Percentiles rank a stretch among this genome's conserved stretches.
Conservation (phyloP, 2,329 filamentous ascomycete species). For the Arthrinium puccinioides region DNA sequence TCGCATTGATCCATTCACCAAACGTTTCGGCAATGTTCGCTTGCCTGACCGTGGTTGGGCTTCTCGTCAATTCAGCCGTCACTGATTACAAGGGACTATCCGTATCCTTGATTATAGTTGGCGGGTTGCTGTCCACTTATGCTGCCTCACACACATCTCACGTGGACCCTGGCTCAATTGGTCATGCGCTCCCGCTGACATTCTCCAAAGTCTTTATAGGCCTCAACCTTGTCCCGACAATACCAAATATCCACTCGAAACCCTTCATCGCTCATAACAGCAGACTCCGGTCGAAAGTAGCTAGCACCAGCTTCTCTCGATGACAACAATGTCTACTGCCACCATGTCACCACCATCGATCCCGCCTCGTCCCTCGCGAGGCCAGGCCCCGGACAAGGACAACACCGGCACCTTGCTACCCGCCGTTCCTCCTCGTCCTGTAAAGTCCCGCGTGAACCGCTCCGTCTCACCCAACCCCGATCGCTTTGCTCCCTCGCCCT, state of each 20-base stretch:
- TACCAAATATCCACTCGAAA: too few relatives aligned
- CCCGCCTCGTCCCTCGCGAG: slow-evolving; percentile 48
- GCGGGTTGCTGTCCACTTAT: neutral
- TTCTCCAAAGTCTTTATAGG: too few relatives aligned
- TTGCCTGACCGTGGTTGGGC: too few relatives aligned
- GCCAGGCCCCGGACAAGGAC: slow-evolving; percentile 35
- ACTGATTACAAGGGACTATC: too few relatives aligned
- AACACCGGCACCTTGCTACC: slow-evolving; percentile 37
- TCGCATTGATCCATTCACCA: slow-evolving; percentile 1
- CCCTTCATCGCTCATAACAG: too few relatives aligned
- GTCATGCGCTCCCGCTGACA: neutral
- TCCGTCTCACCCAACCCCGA: slow-evolving; percentile 71
- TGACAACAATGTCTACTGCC: slow-evolving; percentile 38
- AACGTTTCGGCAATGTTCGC: too few relatives aligned
- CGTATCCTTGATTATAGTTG: too few relatives aligned
- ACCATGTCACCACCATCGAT: slow-evolving; percentile 44
- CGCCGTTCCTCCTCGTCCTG: slow-evolving; percentile 71
- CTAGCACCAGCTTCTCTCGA: neutral
- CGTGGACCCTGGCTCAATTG: neutral
- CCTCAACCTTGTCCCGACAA: too few relatives aligned
- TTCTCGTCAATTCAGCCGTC: too few relatives aligned
- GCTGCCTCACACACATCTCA: neutral
- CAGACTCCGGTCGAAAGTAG: too few relatives aligned
- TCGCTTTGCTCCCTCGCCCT: slow-evolving; percentile 76
- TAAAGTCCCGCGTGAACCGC: slow-evolving; percentile 61